phyloP scores from a whole-genome alignment of 1,139 yeast species.

The Pichia sorboxylosa region DNA sequence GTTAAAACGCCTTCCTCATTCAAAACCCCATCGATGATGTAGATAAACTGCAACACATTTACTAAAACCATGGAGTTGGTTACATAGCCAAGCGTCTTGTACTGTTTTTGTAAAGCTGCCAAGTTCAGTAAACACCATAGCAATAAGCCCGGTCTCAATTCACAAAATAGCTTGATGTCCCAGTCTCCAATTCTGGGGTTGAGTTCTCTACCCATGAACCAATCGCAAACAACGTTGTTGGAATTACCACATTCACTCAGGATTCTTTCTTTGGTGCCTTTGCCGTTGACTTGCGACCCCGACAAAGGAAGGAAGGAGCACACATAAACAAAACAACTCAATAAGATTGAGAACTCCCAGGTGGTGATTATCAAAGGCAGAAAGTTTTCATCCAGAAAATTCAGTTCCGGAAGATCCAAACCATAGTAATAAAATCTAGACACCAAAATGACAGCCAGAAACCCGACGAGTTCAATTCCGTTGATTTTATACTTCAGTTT shows the following conservation, averaged over 20 bases:
- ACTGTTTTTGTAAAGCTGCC: constrained; percentile 75
- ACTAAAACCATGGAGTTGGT: constrained; percentile 67
- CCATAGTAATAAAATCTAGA: constrained; percentile 40
- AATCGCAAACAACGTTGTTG: constrained; percentile 65
- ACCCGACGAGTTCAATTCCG: constrained; percentile 48
- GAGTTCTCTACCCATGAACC: constrained; percentile 95
- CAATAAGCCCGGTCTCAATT: constrained; percentile 87
- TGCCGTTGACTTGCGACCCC: constrained; percentile 30
- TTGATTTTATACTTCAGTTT: constrained; percentile 66
- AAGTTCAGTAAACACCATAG: constrained; percentile 75
- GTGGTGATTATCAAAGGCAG: constrained; percentile 55
- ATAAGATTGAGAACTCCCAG: constrained; percentile 46
- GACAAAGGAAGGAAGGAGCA: constrained; percentile 52
- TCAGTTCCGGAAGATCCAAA: constrained; percentile 67
- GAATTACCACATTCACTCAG: constrained; percentile 84
- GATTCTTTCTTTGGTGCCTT: constrained; percentile 51
- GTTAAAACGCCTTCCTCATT: constrained; percentile 82
- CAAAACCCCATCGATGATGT: constrained; percentile 82
- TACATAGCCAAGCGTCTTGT: constrained; percentile 44
- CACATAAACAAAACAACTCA: constrained; percentile 57
- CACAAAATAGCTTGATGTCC: constrained; percentile 87
- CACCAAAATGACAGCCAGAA: constrained; percentile 35
- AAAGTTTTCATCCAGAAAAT: constrained; percentile 58
- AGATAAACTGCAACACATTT: constrained; percentile 61
- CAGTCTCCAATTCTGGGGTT: constrained; percentile 81